Conservation (phyloP, 2,329 filamentous ascomycete species). For the Immersiporthe knoxdaviesiana region DNA sequence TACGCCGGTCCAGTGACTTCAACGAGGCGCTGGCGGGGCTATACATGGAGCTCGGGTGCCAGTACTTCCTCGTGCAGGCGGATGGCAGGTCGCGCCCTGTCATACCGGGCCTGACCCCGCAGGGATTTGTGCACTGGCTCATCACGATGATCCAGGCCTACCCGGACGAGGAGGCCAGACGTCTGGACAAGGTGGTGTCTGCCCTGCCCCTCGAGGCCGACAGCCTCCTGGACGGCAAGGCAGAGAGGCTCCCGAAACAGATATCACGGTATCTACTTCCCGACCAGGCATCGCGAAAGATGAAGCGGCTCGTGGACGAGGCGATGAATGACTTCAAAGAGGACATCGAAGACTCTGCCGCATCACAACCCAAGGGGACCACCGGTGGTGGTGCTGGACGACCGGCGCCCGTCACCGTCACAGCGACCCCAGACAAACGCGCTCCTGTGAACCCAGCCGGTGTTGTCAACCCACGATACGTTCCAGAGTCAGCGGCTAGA, state of each 20-base stretch:
- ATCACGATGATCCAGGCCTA: constrained; percentile 73
- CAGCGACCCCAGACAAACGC: constrained; percentile 20
- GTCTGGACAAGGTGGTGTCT: constrained; percentile 69
- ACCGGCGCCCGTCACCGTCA: constrained; percentile 14
- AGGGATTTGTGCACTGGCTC: constrained; percentile 74
- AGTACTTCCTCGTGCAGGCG: constrained; percentile 68
- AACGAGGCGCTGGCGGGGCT: constrained; percentile 60
- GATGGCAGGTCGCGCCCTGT: constrained; percentile 55
- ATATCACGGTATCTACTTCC: constrained; percentile 76
- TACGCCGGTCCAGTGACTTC: constrained; percentile 39
- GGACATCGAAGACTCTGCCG: constrained; percentile 22
- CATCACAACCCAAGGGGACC: constrained; percentile 11
- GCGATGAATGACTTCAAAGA: constrained; percentile 55
- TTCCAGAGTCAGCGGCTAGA: constrained; percentile 14
- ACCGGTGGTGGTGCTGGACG: not conserved
- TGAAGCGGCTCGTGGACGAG: constrained; percentile 63
- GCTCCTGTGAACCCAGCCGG: constrained; percentile 8
- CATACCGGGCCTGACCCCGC: constrained; percentile 66
- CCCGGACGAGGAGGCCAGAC: constrained; percentile 73
- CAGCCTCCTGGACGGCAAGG: constrained; percentile 60
- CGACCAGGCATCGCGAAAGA: constrained; percentile 54
- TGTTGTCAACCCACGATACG: constrained; percentile 20
- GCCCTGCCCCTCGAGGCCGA: constrained; percentile 68
- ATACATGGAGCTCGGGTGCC: constrained; percentile 56
- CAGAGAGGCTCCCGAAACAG: constrained; percentile 78